A percentile compares a stretch with the other conserved stretches of the same genome.
Conservation (phyloP, 306 rosid species). For the Sindora glabra region DNA sequence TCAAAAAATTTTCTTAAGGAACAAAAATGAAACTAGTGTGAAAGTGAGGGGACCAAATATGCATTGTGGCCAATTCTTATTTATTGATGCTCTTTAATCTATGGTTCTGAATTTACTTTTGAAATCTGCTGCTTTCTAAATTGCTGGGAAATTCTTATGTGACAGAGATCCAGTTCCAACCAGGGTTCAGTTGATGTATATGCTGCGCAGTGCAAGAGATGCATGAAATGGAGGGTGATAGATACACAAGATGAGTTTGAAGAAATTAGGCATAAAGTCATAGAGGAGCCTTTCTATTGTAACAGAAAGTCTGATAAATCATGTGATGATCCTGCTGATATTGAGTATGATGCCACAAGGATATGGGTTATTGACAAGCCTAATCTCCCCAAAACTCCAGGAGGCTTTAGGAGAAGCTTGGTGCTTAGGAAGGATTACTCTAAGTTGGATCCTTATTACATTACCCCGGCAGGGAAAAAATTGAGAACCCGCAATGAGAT, state of each 20-base stretch:
- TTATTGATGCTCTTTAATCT: not conserved
- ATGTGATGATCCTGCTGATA: constrained; percentile 70
- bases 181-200: constrained; percentile 48
- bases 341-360: constrained; percentile 54
- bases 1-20: too few species aligned
- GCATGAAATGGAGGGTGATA: constrained; percentile 85
- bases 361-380: constrained; percentile 94
- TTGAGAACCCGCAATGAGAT: constrained; percentile 67
- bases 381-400: constrained; percentile 63
- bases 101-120: not conserved
- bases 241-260: constrained; percentile 70
- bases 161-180: constrained; percentile 20
- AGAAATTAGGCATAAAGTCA: constrained; percentile 50
- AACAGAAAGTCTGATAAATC: constrained; percentile 31
- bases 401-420: constrained; percentile 64
- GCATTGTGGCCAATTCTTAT: too few species aligned
- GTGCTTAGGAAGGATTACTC: constrained; percentile 72
- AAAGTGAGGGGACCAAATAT: too few species aligned
- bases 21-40: too few species aligned
- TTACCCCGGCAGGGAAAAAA: constrained; percentile 62
- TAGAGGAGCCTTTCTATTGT: constrained; percentile 58
- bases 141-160: constrained; percentile 21
- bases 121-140: constrained; percentile 7
- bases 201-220: constrained; percentile 65
- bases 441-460: constrained; percentile 66